Base-by-base conservation (phyloP, 371 early-diverging fungal genomes). In the Syncephalastrum racemosum region DNA sequence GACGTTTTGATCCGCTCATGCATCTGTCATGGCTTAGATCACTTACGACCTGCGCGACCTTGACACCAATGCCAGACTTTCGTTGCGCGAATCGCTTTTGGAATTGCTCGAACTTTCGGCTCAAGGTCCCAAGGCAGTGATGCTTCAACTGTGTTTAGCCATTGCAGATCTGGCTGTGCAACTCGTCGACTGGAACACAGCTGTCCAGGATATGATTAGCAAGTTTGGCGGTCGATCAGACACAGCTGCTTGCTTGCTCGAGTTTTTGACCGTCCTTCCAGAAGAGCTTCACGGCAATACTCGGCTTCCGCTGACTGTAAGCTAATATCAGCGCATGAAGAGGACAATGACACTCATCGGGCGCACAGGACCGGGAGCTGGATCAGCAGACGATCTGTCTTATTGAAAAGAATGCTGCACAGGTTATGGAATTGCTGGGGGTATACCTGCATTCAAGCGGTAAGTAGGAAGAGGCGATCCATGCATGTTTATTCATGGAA, bases 141-240 rank as follows among this genome's bases (percentile, higher is more conserved):
- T 77, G 55, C 82, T 88, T 1, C 97, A 98, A 56, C 74, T 98
- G 31, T 93, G 92, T 57, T 71, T 95, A 40, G 80, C 90, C 1
- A 64, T 96, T 42, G 96, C 95, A 0, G 93, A 88, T 52, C 61
- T 97, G 50, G 93, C 96, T 1, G 80, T 95, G 59, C 93, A 95
- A 61, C 63, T 93, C 62, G 63, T 73, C 0, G 84, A 87, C 8
- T 97, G 98, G 98, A 75, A 80, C 23, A 81, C 89, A 44, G 93
- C 90, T 8, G 81, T 94, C 3, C 74, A 68, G 50, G 88, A 90
- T 41, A 71, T 91, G 70, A 69, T 88, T 5, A 73, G 67, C 13
- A 65, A 78, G 41, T 89, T 85, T 67, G 84, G 87, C 31, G 69
- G 81, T 13, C 71, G 83, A 20, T 63, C 82, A 0, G 81, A 82